A percentile compares a stretch with the other conserved stretches of the same genome.
Evolutionary conservation across 345 rosid species (phyloP).

Genomic region (Ricinus communis): DNA sequence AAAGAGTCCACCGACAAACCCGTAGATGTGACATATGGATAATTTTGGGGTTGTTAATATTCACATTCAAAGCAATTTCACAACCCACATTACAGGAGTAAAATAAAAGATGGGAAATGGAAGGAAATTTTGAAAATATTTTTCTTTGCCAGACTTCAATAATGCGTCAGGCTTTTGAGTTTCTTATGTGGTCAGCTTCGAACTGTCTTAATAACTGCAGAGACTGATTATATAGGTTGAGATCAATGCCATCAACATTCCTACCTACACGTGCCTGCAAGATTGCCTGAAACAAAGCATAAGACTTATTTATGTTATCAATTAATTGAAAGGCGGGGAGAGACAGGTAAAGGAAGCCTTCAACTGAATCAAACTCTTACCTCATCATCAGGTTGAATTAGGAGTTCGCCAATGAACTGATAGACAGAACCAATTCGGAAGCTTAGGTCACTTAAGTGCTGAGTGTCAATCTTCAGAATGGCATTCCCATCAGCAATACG

Average conservation of each 20-base stretch:
- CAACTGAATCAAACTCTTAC: constrained; percentile 25
- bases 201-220: constrained; percentile 61
- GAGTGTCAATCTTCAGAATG: constrained; percentile 55
- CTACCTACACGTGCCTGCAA: constrained; percentile 78
- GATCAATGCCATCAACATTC: constrained; percentile 78
- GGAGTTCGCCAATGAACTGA: constrained; percentile 86
- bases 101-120: too few relatives aligned
- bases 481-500: constrained; percentile 52
- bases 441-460: constrained; percentile 66
- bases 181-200: constrained; percentile 35
- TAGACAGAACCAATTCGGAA: constrained; percentile 63
- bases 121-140: too few relatives aligned
- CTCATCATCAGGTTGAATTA: constrained; percentile 49
- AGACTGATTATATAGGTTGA: constrained; percentile 66
- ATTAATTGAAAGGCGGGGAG: not conserved
- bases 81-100: too few relatives aligned
- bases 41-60: too few relatives aligned
- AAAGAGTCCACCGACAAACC: too few relatives aligned
- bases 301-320: not conserved
- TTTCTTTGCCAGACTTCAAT: not conserved
- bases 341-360: not conserved
- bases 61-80: too few relatives aligned
- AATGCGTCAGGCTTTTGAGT: constrained; percentile 14
- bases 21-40: too few relatives aligned
- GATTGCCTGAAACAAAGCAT: constrained; percentile 45